Conservation (phyloP, 163 green algal genomes). For the Trebouxia gelatinosa region DNA sequence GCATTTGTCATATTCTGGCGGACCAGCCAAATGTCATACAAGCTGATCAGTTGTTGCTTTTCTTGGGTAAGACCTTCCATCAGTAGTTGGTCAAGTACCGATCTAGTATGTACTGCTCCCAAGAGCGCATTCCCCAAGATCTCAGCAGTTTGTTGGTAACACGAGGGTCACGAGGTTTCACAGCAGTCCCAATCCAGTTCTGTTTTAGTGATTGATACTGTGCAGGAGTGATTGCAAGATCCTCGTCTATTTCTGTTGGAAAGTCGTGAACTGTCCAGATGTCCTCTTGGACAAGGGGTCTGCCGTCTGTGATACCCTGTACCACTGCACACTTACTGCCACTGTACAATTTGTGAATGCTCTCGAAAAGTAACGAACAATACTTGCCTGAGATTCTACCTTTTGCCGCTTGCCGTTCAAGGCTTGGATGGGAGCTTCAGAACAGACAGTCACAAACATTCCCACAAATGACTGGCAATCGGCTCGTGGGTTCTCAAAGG, state of each 20-base stretch:
- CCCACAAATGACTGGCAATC: too few relatives aligned
- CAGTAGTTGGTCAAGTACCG: slow-evolving; percentile 30
- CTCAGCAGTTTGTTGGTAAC: slow-evolving; percentile 22
- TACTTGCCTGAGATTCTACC: neutral
- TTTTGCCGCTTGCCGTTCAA: neutral
- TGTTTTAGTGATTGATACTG: slow-evolving; percentile 2
- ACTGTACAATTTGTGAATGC: neutral
- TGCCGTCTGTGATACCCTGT: neutral
- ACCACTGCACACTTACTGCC: neutral
- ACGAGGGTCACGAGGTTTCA: slow-evolving; percentile 24
- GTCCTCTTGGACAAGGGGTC: neutral
- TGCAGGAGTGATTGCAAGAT: neutral
- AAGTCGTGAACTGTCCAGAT: slow-evolving; percentile 8
- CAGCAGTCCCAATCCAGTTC: slow-evolving; percentile 4
- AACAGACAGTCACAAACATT: slow-evolving; percentile 1
- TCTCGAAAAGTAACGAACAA: too few relatives aligned
- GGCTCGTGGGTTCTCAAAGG: too few relatives aligned
- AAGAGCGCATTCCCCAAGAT: slow-evolving; percentile 25
- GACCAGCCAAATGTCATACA: slow-evolving; percentile 12
- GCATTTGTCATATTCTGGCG: too few relatives aligned
- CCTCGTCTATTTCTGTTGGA: neutral
- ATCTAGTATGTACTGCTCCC: slow-evolving; percentile 26
- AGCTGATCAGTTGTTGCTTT: slow-evolving; percentile 21
- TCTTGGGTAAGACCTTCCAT: slow-evolving; percentile 25
- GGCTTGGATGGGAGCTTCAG: slow-evolving; percentile 4